Percentiles rank a stretch among this genome's conserved stretches.
These are phyloP conservation scores for Zoysia japonica DNA, from an alignment of 176 grass and related monocot species.

Conservation along the genomic window DNA sequence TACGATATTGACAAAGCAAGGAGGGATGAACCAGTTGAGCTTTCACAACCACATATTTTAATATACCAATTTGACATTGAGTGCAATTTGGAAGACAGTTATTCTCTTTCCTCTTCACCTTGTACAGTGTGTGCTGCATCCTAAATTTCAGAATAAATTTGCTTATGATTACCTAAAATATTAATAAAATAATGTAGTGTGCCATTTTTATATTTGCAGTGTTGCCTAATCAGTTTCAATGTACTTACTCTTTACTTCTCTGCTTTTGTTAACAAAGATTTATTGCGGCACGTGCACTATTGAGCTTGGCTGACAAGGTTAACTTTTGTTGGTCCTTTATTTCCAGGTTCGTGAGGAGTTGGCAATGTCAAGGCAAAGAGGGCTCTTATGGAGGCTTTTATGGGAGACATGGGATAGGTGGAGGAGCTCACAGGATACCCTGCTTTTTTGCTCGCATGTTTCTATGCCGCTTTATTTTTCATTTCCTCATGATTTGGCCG, in stretches of 20 bases:
- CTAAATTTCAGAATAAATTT: background rate
- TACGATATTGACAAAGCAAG: conserved; percentile 67
- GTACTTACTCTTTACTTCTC: background rate
- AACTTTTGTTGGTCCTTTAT: background rate
- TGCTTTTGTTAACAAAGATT: background rate
- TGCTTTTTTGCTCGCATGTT: background rate
- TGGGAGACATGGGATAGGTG: conserved; percentile 59
- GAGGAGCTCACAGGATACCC: conserved; percentile 77
- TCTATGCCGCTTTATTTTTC: background rate
- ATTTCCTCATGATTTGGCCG: background rate
- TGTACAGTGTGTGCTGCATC: background rate
- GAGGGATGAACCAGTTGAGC: conserved; percentile 79
- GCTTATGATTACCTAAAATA: background rate
- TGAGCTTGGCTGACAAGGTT: background rate
- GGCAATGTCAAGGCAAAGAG: conserved; percentile 56
- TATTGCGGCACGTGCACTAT: background rate
- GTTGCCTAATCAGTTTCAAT: background rate
- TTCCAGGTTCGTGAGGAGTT: conserved; percentile 61
- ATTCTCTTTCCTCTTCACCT: background rate
- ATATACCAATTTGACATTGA: conserved; percentile 85
- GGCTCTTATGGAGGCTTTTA: conserved; percentile 64
- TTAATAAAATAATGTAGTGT: too few relatives aligned
- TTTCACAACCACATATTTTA: conserved; percentile 78
- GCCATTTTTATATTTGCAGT: background rate
- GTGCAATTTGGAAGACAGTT: conserved; percentile 92